A percentile compares a stretch with the other conserved stretches of the same genome.
Evolutionary conservation across 805 yeast species (phyloP).

Genomic region (Lachancea thermotolerans): DNA sequence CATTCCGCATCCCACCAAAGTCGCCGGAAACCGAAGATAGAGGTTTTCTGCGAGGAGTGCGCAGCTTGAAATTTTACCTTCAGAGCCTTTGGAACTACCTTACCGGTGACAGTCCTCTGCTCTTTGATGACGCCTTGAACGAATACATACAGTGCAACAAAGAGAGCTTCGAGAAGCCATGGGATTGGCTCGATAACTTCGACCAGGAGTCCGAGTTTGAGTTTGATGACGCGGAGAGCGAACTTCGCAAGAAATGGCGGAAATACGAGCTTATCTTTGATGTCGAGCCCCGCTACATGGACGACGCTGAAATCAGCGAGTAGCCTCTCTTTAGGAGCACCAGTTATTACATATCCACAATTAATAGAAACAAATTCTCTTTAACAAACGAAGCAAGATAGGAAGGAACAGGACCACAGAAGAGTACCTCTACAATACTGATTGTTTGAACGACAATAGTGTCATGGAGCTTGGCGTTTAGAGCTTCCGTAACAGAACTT

Average conservation of each 20-base stretch:
- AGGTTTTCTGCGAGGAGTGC: slow-evolving; percentile 81
- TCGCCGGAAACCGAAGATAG: slow-evolving; percentile 58
- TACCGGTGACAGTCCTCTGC: slow-evolving; percentile 36
- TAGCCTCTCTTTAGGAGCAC: slow-evolving; percentile 6
- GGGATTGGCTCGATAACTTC: slow-evolving; percentile 37
- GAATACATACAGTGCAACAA: slow-evolving; percentile 16
- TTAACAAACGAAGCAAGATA: no score
- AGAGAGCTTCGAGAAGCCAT: slow-evolving; percentile 19
- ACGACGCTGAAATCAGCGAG: slow-evolving; percentile 29
- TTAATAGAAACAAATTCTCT: no score
- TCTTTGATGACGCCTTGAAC: slow-evolving; percentile 18
- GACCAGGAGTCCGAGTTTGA: slow-evolving; percentile 31
- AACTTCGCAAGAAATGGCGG: slow-evolving; percentile 31
- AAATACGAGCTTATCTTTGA: slow-evolving; percentile 32
- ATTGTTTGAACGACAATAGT: slow-evolving; percentile 25
- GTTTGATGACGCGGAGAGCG: slow-evolving; percentile 25
- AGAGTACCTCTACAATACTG: no score
- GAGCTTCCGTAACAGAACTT: slow-evolving; percentile 24
- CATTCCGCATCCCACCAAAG: slow-evolving; percentile 63
- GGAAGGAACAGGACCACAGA: no score
- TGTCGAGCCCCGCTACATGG: slow-evolving; percentile 28
- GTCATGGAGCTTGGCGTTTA: slow-evolving; percentile 12
- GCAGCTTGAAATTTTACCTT: slow-evolving; percentile 65
- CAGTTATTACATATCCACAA: no score
- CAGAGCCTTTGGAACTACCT: slow-evolving; percentile 49